Percentiles rank a stretch among this genome's conserved stretches.
phyloP scores from a whole-genome alignment of 2,329 filamentous ascomycete genomes.

The Fusarium sublunatum region DNA sequence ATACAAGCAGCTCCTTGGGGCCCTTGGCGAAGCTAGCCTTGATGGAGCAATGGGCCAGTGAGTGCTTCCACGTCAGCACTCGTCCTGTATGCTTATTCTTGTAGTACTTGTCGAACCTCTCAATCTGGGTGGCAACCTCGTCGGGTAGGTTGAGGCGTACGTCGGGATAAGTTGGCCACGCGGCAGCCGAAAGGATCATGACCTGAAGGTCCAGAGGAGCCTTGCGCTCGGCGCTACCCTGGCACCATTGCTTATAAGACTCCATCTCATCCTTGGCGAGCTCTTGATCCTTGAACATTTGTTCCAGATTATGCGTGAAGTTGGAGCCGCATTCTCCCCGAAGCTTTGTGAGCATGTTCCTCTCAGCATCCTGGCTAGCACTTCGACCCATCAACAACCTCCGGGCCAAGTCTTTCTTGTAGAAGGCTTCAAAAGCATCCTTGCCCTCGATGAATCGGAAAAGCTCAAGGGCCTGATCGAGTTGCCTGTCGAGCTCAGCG shows the following conservation, averaged over 20 bases:
- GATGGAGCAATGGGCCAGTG: constrained; percentile 89
- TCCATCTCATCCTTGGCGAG: constrained; percentile 91
- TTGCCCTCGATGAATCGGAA: constrained; percentile 98
- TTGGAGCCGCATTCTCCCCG: constrained; percentile 92
- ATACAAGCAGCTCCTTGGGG: constrained; percentile 88
- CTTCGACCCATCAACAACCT: constrained; percentile 91
- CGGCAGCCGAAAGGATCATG: constrained; percentile 87
- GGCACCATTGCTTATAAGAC: constrained; percentile 79
- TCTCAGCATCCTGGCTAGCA: constrained; percentile 93
- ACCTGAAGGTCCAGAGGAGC: constrained; percentile 75
- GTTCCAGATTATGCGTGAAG: constrained; percentile 97
- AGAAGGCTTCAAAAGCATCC: constrained; percentile 97
- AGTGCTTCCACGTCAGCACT: constrained; percentile 90
- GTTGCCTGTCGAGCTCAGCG: constrained; percentile 87
- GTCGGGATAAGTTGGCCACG: constrained; percentile 94
- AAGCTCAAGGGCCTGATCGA: constrained; percentile 92
- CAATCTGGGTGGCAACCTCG: constrained; percentile 79
- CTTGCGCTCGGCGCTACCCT: constrained; percentile 61
- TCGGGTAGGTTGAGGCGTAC: constrained; percentile 76
- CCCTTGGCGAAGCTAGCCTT: constrained; percentile 83
- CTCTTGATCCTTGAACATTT: constrained; percentile 99
- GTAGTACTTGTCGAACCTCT: constrained; percentile 87
- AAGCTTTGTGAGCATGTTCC: constrained; percentile 92
- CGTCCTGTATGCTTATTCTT: constrained; percentile 89
- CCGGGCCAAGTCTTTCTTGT: constrained; percentile 95